Percentiles rank a stretch among this genome's conserved stretches.
phyloP scores from a whole-genome alignment of 768 basidiomycete species.

The Neoboletus brunneissimus region DNA sequence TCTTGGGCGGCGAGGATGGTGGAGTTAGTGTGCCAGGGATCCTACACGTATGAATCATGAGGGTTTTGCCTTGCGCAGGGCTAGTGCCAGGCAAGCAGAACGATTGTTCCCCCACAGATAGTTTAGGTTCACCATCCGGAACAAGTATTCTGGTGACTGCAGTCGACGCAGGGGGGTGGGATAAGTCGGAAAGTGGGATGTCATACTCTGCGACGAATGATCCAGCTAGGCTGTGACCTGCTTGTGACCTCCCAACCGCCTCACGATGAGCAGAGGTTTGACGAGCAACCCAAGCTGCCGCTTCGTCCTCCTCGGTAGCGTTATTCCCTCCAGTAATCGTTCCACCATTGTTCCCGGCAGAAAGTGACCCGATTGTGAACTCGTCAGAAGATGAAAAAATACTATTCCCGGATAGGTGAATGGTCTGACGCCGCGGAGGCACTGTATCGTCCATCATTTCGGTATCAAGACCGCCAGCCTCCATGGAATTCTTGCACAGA shows the following conservation, averaged over 20 bases:
- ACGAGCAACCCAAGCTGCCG: not conserved
- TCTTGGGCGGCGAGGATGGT: not conserved
- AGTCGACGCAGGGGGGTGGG: slow-evolving; percentile 2
- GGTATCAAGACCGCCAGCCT: slow-evolving; percentile 3
- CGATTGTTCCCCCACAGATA: not conserved
- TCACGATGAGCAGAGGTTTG: not conserved
- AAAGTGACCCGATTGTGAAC: slow-evolving; percentile 18
- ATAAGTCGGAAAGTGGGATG: slow-evolving; percentile 6
- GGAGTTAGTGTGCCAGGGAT: not conserved
- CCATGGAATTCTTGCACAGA: not conserved
- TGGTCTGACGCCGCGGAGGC: slow-evolving; percentile 3
- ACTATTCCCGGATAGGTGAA: slow-evolving; percentile 27
- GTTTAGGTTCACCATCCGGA: not conserved
- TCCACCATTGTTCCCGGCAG: not conserved
- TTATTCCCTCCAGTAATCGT: not conserved
- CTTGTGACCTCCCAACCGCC: not conserved
- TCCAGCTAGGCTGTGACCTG: not conserved
- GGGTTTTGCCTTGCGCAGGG: not conserved
- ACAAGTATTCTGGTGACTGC: not conserved
- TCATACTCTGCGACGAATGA: slow-evolving; percentile 20
- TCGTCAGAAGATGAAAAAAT: slow-evolving; percentile 32
- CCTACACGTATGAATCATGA: not conserved
- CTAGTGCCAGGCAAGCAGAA: slow-evolving; percentile 16
- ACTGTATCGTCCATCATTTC: slow-evolving; percentile 21
- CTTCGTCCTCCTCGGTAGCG: not conserved